phyloP scores from a whole-genome alignment of 805 yeast genomes.

The Lipomyces japonicus region DNA sequence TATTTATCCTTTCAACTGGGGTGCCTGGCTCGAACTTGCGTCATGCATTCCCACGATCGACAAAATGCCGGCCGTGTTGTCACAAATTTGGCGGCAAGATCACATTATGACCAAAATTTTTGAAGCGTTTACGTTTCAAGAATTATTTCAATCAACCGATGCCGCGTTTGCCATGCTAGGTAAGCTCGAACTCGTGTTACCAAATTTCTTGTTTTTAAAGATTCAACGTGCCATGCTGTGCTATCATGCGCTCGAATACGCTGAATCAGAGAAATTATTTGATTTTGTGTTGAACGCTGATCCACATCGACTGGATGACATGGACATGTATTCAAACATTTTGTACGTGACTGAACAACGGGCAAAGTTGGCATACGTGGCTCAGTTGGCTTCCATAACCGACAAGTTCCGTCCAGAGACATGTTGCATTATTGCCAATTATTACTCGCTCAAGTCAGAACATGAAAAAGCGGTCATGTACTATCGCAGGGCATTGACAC shows the following conservation, averaged over 20 bases:
- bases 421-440: constrained; percentile 90
- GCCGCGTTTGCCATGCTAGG: constrained; percentile 47
- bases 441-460: constrained; percentile 84
- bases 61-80: constrained; percentile 11
- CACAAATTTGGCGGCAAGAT: not conserved
- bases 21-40: constrained; percentile 83
- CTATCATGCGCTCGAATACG: constrained; percentile 82
- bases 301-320: constrained; percentile 83
- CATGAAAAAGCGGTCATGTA: constrained; percentile 94
- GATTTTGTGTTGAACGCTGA: constrained; percentile 69
- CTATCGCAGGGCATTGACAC: constrained; percentile 80
- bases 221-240: constrained; percentile 79
- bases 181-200: constrained; percentile 53
- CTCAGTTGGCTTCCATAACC: constrained; percentile 75
- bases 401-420: constrained; percentile 92
- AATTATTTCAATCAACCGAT: constrained; percentile 65
- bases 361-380: constrained; percentile 77
- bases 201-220: constrained; percentile 67
- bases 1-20: constrained; percentile 83
- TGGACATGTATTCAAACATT: constrained; percentile 92
- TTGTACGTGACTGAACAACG: constrained; percentile 88
- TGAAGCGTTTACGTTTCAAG: constrained; percentile 66
- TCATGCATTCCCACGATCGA: constrained; percentile 57
- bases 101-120: constrained; percentile 52
- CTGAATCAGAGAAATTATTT: constrained; percentile 71